Evolutionary conservation across 179 eudicot genomes (phyloP), one percentile per base, ranked within the genome.

Genomic region (Beta lomatogona): DNA sequence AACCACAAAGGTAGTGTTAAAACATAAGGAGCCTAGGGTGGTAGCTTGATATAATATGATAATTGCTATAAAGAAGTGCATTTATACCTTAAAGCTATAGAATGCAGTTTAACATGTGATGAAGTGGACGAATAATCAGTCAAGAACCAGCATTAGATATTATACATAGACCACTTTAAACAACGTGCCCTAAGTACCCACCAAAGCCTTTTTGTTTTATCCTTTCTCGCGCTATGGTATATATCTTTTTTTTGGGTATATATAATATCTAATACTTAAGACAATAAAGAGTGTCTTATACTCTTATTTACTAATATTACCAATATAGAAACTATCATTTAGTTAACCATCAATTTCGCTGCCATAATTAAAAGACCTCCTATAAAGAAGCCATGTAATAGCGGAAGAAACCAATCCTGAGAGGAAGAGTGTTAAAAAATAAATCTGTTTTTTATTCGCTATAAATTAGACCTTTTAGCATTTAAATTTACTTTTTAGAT

Each of bases 91-190:
- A 3, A 50, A 55, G 63, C 21, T 66, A 83, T 14, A 46, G 46
- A 69, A 78, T n/a, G 64, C 58, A 50, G 41, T 5, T 65, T 21
- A 67, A 36, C 61, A 22, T 44, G 48, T 67, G 70, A 71, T n/a
- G 18, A 71, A 71, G 45, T 6, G 73, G 36, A 58, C 6, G 4
- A 50, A 70, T 12, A 6, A 48, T 77, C 41, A 63, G 31, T 71
- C 14, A 28, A 46, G 58, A 46, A 52, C 19, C 22, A 63, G 50
- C 31, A 55, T 28, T 46, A 36, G 59, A 52, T n/a, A 82, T 15
- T 28, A 72, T 78, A n/a, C 85, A 74, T 61, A 41, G 25, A 71
- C 6, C 19, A 74, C 78, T 67, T 72, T 50, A 52, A 67, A 67
- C 13, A 21, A 46, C 13, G 19, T 68, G 8, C 58, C 46, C 60